These are phyloP conservation scores for Colletotrichum simmondsii DNA, from an alignment of 2,329 filamentous ascomycete species.

Conservation along the genomic window DNA sequence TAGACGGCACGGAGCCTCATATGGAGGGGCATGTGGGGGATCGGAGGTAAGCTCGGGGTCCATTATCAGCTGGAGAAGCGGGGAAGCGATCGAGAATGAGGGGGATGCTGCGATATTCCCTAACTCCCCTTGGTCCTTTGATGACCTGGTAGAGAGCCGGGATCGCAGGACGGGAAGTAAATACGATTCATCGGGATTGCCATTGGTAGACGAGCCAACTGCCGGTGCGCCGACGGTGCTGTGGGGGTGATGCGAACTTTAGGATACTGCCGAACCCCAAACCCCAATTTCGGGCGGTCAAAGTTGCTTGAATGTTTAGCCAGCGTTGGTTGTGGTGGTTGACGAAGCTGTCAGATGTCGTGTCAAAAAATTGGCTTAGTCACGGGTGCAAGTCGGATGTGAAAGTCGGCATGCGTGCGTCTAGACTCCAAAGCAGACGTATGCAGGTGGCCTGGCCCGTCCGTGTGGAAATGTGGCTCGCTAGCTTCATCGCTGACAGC, in stretches of 20 bases:
- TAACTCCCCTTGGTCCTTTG: constrained; percentile 18
- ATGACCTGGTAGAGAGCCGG: constrained; percentile 8
- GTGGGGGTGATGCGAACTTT: constrained; percentile 28
- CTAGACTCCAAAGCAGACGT: background rate
- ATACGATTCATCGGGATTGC: background rate
- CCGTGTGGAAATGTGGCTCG: background rate
- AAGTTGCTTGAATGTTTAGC: constrained; percentile 8
- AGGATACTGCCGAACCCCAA: constrained; percentile 19
- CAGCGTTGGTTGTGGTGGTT: background rate
- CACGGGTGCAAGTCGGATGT: background rate
- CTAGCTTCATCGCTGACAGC: constrained; percentile 6
- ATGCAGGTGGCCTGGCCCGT: background rate
- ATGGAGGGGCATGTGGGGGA: constrained; percentile 27
- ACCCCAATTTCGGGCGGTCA: constrained; percentile 13
- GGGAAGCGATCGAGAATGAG: constrained; percentile 26
- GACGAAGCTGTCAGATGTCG: background rate
- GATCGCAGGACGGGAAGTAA: constrained; percentile 26
- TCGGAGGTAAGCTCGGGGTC: constrained; percentile 21
- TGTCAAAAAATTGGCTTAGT: background rate
- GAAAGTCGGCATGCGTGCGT: constrained; percentile 13
- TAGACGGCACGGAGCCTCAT: constrained; percentile 23
- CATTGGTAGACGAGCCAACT: constrained; percentile 17
- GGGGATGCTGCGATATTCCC: constrained; percentile 16
- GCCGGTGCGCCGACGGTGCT: constrained; percentile 16
- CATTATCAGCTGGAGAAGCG: constrained; percentile 30